Evolutionary conservation across 805 yeast species (phyloP), one percentile per base, ranked within the genome.

Genomic region (Candida rishiriensis): DNA sequence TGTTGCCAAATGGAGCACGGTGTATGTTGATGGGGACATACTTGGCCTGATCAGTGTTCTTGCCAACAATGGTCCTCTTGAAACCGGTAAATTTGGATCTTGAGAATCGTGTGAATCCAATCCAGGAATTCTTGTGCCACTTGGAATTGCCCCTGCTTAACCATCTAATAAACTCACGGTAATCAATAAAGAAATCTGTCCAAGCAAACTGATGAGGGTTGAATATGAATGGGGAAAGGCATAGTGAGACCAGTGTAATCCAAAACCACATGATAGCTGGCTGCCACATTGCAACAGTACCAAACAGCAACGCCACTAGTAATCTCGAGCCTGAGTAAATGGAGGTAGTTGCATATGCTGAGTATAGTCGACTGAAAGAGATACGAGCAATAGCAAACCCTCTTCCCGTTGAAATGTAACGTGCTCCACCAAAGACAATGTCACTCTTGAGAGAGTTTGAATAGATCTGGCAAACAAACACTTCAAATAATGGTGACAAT

Each of bases 81-180:
- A 79, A 89, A 47, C 99, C 99, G 29, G 98, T 91, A 54, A 87
- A 79, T 57, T 89, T 80, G 10, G 96, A 88, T 66, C 99, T 79
- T 3, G 89, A 76, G 49, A 78, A 71, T 56, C 95, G 82, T 0
- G 80, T 81, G 57, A 73, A 83, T 2, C 79, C 81, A 42, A 83
- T 75, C 98, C 98, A 90, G 0, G 96, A 87, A 56, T 82, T 78
- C 41, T 66, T 63, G 53, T 79, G 82, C 72, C 78, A 77, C 51
- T 71, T 72, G 15, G 80, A 67, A 59, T 88, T 88, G 10, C 97
- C 97, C 48, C 89, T 72, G 3, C 83, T 79, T 40, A 91, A 61
- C 97, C 97, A 90, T 47, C 84, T 72, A 3, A 75, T 57, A 40
- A 65, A 70, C 15, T 72, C 72, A 16, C 78, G 52, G 53, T 76